These are phyloP conservation scores for Postia placenta DNA, from an alignment of 768 basidiomycete species.

Conservation along the genomic window DNA sequence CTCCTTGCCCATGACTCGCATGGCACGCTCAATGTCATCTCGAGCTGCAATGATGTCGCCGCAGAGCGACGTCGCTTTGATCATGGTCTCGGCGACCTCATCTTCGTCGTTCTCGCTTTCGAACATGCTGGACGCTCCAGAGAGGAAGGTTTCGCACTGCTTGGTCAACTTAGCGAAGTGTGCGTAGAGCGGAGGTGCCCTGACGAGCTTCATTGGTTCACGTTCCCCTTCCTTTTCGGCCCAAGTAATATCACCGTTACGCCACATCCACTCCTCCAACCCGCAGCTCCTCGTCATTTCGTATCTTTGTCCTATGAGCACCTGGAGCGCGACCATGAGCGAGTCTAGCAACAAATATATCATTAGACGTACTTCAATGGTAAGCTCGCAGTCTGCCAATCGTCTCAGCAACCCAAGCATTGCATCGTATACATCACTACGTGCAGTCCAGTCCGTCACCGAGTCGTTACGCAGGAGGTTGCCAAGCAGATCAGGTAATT, in stretches of 20 bases:
- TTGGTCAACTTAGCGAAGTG: slow-evolving; percentile 48
- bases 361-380: slow-evolving; percentile 24
- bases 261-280: slow-evolving; percentile 44
- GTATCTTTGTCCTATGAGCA: slow-evolving; percentile 35
- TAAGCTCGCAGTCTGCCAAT: slow-evolving; percentile 48
- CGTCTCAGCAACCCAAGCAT: slow-evolving; percentile 41
- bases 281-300: slow-evolving; percentile 35
- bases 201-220: slow-evolving; percentile 18
- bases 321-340: slow-evolving; percentile 7
- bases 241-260: slow-evolving; percentile 38
- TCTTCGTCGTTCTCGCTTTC: slow-evolving; percentile 20
- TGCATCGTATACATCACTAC: slow-evolving; percentile 41
- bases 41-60: slow-evolving; percentile 46
- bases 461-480: slow-evolving; percentile 50
- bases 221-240: slow-evolving; percentile 16
- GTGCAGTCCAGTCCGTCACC: slow-evolving; percentile 45
- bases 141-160: slow-evolving; percentile 44
- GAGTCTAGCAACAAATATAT: background rate
- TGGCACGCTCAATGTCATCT: slow-evolving; percentile 43
- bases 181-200: slow-evolving; percentile 37
- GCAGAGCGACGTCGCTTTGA: slow-evolving; percentile 40
- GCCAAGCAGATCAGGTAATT: slow-evolving; percentile 39
- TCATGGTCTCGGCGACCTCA: slow-evolving; percentile 30
- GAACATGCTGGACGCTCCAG: slow-evolving; percentile 38
- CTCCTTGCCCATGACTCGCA: slow-evolving; percentile 32